Percentiles rank a stretch among this genome's conserved stretches.
Conservation (phyloP, 352 stramenopile species). For the Globisporangium rhizosaccharum region DNA sequence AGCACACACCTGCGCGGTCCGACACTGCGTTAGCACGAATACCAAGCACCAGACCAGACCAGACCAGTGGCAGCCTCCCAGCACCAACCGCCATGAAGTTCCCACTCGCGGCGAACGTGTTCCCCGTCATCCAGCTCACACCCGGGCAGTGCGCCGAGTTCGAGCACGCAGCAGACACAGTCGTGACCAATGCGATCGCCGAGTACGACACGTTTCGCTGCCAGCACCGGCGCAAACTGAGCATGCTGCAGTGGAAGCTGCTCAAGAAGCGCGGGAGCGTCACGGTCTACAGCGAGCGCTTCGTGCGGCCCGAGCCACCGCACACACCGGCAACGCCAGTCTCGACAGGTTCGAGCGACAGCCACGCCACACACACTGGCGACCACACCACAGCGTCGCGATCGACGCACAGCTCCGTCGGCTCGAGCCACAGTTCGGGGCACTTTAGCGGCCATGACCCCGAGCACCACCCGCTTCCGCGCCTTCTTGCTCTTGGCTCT, state of each 20-base stretch:
- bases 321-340: too few relatives aligned
- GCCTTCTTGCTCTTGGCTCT: constrained; percentile 35
- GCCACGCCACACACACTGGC: neutral
- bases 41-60: too few relatives aligned
- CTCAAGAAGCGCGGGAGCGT: constrained; percentile 30
- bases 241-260: constrained; percentile 33
- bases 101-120: constrained; percentile 11
- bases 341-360: neutral
- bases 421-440: neutral
- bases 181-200: constrained; percentile 26
- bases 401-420: neutral
- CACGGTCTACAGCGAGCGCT: constrained; percentile 29
- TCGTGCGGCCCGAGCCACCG: neutral
- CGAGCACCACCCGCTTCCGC: constrained; percentile 6
- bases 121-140: constrained; percentile 23
- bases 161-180: constrained; percentile 21
- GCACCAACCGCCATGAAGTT: constrained; percentile 23
- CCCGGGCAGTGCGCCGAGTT: constrained; percentile 21
- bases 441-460: constrained; percentile 1
- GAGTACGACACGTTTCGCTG: constrained; percentile 37
- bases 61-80: too few relatives aligned
- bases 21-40: too few relatives aligned
- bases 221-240: constrained; percentile 17
- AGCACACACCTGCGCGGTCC: too few relatives aligned
- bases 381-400: neutral